Percentiles rank a stretch among this genome's conserved stretches.
phyloP scores from a whole-genome alignment of 306 rosid species.

The Luffa aegyptiaca region DNA sequence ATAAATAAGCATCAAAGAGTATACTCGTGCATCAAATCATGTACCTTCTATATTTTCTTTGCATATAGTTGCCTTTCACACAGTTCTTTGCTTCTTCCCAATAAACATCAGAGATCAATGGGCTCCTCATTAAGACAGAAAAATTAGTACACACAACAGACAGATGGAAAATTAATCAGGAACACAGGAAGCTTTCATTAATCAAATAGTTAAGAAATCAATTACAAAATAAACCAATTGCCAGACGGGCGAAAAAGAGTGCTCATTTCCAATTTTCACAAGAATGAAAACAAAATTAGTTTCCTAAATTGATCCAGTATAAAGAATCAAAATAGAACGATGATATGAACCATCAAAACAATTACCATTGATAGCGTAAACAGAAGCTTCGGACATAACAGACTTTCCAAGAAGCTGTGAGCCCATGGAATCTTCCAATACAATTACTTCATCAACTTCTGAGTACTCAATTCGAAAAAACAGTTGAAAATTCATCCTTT shows the following conservation, averaged over 20 bases:
- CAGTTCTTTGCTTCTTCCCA: not conserved
- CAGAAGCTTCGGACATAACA: not conserved
- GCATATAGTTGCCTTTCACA: not conserved
- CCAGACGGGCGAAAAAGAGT: not conserved
- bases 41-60: not conserved
- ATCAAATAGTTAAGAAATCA: not conserved
- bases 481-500: not conserved
- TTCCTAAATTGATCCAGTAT: not conserved
- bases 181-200: not conserved
- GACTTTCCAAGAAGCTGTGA: not conserved
- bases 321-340: not conserved
- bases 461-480: not conserved
- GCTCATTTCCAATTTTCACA: not conserved
- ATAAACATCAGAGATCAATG: not conserved
- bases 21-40: not conserved
- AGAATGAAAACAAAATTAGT: not conserved
- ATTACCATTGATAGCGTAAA: constrained; percentile 8
- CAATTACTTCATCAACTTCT: not conserved
- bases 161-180: not conserved
- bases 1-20: not conserved
- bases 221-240: not conserved
- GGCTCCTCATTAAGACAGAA: not conserved
- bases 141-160: not conserved
- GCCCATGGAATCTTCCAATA: not conserved
- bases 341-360: not conserved